Percentiles rank a stretch among this genome's conserved stretches.
Evolutionary conservation across 371 early-diverging fungal genomes (phyloP).

Genomic region (Choanephora cucurbitarum): DNA sequence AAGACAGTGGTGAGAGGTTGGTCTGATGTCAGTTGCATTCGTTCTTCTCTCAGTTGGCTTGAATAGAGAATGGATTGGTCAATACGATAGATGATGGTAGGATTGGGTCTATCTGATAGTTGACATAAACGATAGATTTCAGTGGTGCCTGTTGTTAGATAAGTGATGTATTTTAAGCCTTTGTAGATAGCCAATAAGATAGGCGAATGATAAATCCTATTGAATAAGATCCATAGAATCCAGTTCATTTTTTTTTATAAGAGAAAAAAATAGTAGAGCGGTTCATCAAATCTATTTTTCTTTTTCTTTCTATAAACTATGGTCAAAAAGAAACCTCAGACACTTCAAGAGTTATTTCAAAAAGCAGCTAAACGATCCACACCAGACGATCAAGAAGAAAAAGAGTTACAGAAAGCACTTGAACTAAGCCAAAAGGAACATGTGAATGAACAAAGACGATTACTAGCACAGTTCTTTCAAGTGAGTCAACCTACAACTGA

Average conservation of each 20-base stretch:
- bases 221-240: slow-evolving; percentile 49
- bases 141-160: slow-evolving; percentile 53
- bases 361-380: not conserved
- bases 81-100: slow-evolving; percentile 22
- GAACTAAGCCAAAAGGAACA: slow-evolving; percentile 24
- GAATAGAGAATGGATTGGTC: slow-evolving; percentile 61
- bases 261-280: too few species aligned
- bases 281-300: too few species aligned
- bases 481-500: not conserved
- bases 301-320: too few species aligned
- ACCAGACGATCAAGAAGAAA: slow-evolving; percentile 1
- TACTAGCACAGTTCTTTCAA: slow-evolving; percentile 10
- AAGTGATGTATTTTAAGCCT: slow-evolving; percentile 53
- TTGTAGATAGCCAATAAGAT: slow-evolving; percentile 53
- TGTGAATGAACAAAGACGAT: slow-evolving; percentile 14
- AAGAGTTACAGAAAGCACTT: slow-evolving; percentile 11
- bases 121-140: slow-evolving; percentile 67
- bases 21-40: slow-evolving; percentile 43
- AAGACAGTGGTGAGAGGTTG: slow-evolving; percentile 43
- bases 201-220: slow-evolving; percentile 56
- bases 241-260: too few species aligned
- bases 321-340: not conserved
- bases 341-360: not conserved
- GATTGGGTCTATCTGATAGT: too few species aligned
- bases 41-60: slow-evolving; percentile 51